Conservation (phyloP, 495 filamentous ascomycete species). For the Aspergillus nidulans region DNA sequence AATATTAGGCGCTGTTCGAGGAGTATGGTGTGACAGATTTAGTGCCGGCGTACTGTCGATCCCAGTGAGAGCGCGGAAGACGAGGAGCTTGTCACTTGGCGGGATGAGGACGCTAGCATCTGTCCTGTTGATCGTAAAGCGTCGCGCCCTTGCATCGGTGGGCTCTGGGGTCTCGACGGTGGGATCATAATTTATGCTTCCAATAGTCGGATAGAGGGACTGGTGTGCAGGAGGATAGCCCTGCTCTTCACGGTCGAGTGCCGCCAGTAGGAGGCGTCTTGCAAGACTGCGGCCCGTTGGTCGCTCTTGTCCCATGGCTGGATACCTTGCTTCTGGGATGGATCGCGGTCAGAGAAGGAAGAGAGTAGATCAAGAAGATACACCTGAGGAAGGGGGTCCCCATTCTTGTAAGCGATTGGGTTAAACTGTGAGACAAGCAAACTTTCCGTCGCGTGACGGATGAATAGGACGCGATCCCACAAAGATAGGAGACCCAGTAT, state of each 20-base stretch:
- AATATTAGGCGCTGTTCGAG: slow-evolving; percentile 49
- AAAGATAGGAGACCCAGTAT: background rate
- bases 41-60: slow-evolving; percentile 42
- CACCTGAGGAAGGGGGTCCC: background rate
- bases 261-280: slow-evolving; percentile 12
- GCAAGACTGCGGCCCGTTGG: slow-evolving; percentile 12
- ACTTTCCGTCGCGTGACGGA: slow-evolving; percentile 5
- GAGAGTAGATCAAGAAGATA: background rate
- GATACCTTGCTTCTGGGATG: background rate
- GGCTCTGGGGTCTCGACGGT: background rate
- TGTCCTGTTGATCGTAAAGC: slow-evolving; percentile 17
- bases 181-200: background rate
- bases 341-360: background rate
- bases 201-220: background rate
- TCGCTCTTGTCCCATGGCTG: background rate
- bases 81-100: slow-evolving; percentile 41
- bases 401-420: background rate
- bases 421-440: background rate
- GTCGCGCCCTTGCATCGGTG: slow-evolving; percentile 14
- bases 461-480: background rate
- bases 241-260: slow-evolving; percentile 13
- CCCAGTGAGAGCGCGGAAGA: slow-evolving; percentile 44
- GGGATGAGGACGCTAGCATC: slow-evolving; percentile 31
- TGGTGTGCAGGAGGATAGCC: slow-evolving; percentile 9
- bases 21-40: slow-evolving; percentile 29